A percentile compares a stretch with the other conserved stretches of the same genome.
Evolutionary conservation across 2,329 filamentous ascomycete species (phyloP).

Genomic region (Diaporthe citri): DNA sequence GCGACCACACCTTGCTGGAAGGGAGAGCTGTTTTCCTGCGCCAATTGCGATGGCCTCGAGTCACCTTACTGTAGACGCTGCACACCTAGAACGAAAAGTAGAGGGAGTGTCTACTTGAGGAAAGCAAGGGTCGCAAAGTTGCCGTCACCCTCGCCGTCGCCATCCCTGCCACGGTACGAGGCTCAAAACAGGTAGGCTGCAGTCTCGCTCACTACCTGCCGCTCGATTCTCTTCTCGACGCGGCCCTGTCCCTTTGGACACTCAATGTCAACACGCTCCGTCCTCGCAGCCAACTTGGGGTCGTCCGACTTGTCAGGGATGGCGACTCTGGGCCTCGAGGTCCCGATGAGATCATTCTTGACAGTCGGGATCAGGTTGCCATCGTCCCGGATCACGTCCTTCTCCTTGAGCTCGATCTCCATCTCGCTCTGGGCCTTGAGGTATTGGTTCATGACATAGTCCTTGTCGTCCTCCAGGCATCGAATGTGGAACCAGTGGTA

Average conservation of each 20-base stretch:
- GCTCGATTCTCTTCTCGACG: background rate
- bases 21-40: background rate
- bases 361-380: background rate
- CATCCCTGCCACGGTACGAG: background rate
- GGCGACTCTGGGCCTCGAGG: too few relatives aligned
- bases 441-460: slow-evolving; percentile 18
- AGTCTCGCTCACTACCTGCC: background rate
- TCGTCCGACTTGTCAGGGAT: background rate
- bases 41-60: background rate
- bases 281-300: background rate
- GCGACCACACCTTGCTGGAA: background rate
- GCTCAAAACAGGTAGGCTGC: background rate
- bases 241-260: background rate
- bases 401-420: slow-evolving; percentile 53
- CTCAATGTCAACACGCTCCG: background rate
- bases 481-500: slow-evolving; percentile 20
- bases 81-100: background rate
- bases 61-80: background rate
- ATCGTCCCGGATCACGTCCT: background rate
- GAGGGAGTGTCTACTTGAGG: background rate
- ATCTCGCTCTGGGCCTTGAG: slow-evolving; percentile 19
- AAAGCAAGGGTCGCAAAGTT: background rate
- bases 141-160: too few relatives aligned
- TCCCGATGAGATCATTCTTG: background rate
- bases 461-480: slow-evolving; percentile 32